Conservation (phyloP, 257 asterid species). For the Ajuga chamaepitys region DNA sequence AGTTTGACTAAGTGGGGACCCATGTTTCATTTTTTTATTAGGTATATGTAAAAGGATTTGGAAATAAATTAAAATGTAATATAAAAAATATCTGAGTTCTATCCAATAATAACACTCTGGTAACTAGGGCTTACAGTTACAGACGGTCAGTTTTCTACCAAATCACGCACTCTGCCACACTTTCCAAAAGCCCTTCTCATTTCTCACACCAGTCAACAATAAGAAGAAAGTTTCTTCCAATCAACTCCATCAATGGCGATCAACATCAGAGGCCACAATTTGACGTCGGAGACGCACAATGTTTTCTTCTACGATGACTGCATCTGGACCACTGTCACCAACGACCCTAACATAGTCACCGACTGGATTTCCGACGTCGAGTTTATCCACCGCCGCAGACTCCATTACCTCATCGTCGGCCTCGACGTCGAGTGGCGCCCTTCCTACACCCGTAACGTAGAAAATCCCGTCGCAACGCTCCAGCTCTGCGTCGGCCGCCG, state of each 20-base stretch:
- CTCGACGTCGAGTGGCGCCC: slow-evolving; percentile 40
- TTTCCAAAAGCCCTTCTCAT: too few species aligned
- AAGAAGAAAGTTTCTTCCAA: too few species aligned
- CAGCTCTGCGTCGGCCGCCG: slow-evolving; percentile 26
- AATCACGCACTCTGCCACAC: too few species aligned
- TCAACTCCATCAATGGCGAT: background rate
- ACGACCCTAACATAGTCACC: background rate
- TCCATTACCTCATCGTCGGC: slow-evolving; percentile 25
- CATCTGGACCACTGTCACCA: slow-evolving; percentile 16
- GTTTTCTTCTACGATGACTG: background rate
- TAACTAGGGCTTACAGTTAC: too few species aligned
- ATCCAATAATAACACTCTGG: too few species aligned
- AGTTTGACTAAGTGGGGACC: too few species aligned
- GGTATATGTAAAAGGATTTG: too few species aligned
- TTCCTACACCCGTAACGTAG: slow-evolving; percentile 2
- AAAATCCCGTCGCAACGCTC: slow-evolving; percentile 26
- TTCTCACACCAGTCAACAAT: too few species aligned
- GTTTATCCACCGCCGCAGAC: background rate
- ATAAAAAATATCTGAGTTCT: too few species aligned
- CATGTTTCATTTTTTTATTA: too few species aligned
- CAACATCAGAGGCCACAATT: background rate
- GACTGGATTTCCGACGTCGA: slow-evolving; percentile 9
- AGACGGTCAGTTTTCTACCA: too few species aligned
- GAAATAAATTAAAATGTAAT: too few species aligned
- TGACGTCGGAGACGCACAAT: background rate